Base-by-base conservation (phyloP, 2,329 filamentous ascomycete genomes). In the Uncinocarpus reesii region DNA sequence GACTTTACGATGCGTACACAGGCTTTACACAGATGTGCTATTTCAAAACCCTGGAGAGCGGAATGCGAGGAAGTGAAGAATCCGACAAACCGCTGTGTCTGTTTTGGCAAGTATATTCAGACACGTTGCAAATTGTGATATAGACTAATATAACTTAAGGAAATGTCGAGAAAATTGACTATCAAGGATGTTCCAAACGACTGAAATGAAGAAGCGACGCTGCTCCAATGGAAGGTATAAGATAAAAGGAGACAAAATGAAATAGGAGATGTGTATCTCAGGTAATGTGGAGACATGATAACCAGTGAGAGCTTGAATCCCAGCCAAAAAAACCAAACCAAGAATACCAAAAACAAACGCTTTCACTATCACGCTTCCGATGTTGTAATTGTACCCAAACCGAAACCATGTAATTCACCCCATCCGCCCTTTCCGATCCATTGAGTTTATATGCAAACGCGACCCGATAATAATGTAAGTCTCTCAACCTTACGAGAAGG, bases 401-500 rank as follows among this genome's bases (percentile, higher is more conserved):
- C 41, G 13, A 37, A 35, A 37, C 2, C 16, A 24, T 24, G 24
- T 23, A 32, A 28, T 32, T n/a, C 21, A 23, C 37, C 11, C 35
- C 26, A 13, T 16, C 21, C 20, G 11, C 23, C 42, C 8, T 16
- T 28, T 11, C 10, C 28, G 18, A 10, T 31, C 15, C 18, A 47
- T 2, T 11, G 34, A 34, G 15, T 23, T 34, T 11, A 42, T 34
- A 34, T 43, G 2, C 8, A 41, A 11, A 21, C 18, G 20, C 2
- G 7, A 26, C n/a, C n/a, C n/a, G 21, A 18, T 8, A 38, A 23
- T 8, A 26, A 18, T 21, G n/a, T 41, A 20, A n/a, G 18, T 7
- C 18, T 6, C 18, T 34, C 38, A 28, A n/a, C 15, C 15, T 75
- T 62, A 84, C 51, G 82, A 86, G 68, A 96, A 96, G 63, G 86